Conservation (phyloP, 176 grass and related monocot species). For the Canna indica region DNA sequence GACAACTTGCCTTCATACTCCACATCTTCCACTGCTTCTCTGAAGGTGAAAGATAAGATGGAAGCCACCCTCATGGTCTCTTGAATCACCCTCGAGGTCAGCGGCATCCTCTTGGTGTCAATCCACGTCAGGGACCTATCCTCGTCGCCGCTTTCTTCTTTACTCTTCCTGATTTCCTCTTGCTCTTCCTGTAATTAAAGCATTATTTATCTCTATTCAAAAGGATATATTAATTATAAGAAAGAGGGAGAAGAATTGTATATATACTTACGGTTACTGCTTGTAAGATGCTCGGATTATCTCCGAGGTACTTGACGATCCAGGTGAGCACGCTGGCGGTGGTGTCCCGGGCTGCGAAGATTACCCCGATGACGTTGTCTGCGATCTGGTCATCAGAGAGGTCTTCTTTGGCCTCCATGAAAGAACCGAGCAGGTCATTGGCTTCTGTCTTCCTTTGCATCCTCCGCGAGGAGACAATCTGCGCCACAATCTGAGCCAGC, state of each 20-base stretch:
- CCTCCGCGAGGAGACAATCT: constrained; percentile 55
- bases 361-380: constrained; percentile 88
- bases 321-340: constrained; percentile 96
- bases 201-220: too few species aligned
- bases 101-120: constrained; percentile 58
- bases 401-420: constrained; percentile 65
- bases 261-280: constrained; percentile 75
- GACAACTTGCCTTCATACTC: constrained; percentile 76
- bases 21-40: constrained; percentile 92
- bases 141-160: constrained; percentile 26
- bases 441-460: constrained; percentile 2
- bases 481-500: constrained; percentile 58
- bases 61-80: constrained; percentile 97
- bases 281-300: constrained; percentile 60
- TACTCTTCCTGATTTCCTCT: constrained; percentile 51
- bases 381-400: constrained; percentile 84
- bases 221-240: too few species aligned
- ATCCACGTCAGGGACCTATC: constrained; percentile 43
- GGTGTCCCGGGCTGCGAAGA: constrained; percentile 93
- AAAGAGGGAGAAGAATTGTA: too few species aligned
- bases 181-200: constrained; percentile 57
- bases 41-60: constrained; percentile 96
- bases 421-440: constrained; percentile 69
- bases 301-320: constrained; percentile 96
- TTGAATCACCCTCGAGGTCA: constrained; percentile 79